These are phyloP conservation scores for Apostasia ramifera DNA, from an alignment of 106 monocot species.

Conservation along the genomic window DNA sequence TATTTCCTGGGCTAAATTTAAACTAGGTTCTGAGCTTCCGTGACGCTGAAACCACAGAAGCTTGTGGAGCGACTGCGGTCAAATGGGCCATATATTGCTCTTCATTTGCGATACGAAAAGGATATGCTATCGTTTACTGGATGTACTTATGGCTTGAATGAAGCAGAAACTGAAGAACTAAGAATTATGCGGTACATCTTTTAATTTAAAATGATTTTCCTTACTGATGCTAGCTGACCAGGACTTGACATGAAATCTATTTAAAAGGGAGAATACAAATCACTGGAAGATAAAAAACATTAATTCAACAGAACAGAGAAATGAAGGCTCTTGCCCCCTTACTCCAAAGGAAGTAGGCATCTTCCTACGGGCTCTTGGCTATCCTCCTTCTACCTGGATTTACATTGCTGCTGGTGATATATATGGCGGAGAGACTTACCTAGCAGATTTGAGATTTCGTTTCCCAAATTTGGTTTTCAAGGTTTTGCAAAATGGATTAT, in stretches of 20 bases:
- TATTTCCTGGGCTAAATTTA: conserved; percentile 48
- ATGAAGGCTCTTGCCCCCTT: conserved; percentile 73
- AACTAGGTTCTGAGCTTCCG: conserved; percentile 93
- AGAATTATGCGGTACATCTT: conserved; percentile 59
- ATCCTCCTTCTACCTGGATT: conserved; percentile 64
- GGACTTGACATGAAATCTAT: not conserved
- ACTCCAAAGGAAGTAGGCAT: conserved; percentile 88
- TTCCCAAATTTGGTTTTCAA: conserved; percentile 92
- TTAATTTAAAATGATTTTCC: not conserved
- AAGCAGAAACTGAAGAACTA: conserved; percentile 74
- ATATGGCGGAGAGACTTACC: conserved; percentile 63
- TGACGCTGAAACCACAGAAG: conserved; percentile 84
- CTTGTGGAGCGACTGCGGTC: conserved; percentile 76
- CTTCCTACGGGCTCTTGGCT: conserved; percentile 76
- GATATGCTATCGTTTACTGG: conserved; percentile 98
- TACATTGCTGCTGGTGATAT: conserved; percentile 95
- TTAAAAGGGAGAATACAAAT: conserved; percentile 64
- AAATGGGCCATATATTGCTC: conserved; percentile 69
- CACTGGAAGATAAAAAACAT: conserved; percentile 95
- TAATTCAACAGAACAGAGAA: conserved; percentile 83
- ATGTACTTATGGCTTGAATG: conserved; percentile 70
- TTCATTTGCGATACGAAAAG: conserved; percentile 92
- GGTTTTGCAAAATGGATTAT: conserved; percentile 26
- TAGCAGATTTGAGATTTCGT: conserved; percentile 52
- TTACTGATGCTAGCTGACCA: not conserved